A percentile compares a stretch with the other conserved stretches of the same genome.
Evolutionary conservation across 768 basidiomycete genomes (phyloP).

Genomic region (Xanthoconium stramineum): DNA sequence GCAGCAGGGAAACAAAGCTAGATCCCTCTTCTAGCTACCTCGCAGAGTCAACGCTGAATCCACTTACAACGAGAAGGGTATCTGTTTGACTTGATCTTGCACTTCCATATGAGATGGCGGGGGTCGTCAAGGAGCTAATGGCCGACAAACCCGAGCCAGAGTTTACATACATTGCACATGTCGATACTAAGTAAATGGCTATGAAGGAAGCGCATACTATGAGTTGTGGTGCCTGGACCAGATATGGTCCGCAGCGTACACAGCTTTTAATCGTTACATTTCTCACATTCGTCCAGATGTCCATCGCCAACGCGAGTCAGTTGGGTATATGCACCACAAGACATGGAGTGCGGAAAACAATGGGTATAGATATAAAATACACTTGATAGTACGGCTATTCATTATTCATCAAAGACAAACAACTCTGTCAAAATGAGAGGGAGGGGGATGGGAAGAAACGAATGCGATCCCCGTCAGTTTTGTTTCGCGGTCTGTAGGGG

Average conservation of each 20-base stretch:
- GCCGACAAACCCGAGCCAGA: too few species aligned
- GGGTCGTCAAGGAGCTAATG: neutral
- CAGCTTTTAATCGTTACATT: neutral
- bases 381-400: conserved; percentile 14
- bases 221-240: too few species aligned
- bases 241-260: too few species aligned
- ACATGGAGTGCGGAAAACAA: conserved; percentile 5
- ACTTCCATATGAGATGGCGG: conserved; percentile 11
- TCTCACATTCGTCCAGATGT: conserved; percentile 1
- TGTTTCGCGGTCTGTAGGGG: conserved; percentile 26
- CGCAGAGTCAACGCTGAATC: neutral
- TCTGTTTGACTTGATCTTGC: conserved; percentile 9
- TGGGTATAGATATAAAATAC: conserved; percentile 29
- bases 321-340: conserved; percentile 22
- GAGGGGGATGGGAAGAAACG: neutral
- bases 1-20: conserved; percentile 51
- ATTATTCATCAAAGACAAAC: neutral
- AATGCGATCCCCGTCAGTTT: conserved; percentile 12
- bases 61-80: conserved; percentile 47
- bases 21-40: conserved; percentile 1
- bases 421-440: neutral
- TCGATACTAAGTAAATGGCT: too few species aligned
- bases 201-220: too few species aligned
- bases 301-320: conserved; percentile 5
- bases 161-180: too few species aligned